Evolutionary conservation across 192 early-diverging fungal genomes (phyloP).

Genomic region (Backusella psychrophila): DNA sequence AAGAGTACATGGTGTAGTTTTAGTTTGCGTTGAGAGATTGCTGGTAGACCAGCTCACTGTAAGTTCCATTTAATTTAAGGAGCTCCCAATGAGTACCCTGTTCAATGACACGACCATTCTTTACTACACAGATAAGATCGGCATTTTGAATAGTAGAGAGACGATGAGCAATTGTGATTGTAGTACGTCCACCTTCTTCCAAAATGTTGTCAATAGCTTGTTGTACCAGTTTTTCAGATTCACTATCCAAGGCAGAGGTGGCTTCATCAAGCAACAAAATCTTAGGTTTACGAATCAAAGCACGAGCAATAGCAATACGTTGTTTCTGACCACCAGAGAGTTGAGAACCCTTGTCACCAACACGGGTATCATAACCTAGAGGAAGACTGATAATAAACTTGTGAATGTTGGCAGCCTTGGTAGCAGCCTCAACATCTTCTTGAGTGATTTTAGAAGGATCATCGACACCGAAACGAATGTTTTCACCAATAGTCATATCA

Average conservation of each 20-base stretch:
- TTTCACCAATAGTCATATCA: slow-evolving; percentile 79
- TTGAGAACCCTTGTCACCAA: slow-evolving; percentile 66
- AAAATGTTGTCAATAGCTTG: slow-evolving; percentile 61
- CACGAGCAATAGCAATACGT: slow-evolving; percentile 82
- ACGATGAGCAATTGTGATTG: slow-evolving; percentile 69
- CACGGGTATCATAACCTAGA: slow-evolving; percentile 59
- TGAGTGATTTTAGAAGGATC: slow-evolving; percentile 38
- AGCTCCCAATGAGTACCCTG: slow-evolving; percentile 63
- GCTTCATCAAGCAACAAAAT: slow-evolving; percentile 83
- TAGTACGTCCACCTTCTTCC: slow-evolving; percentile 59
- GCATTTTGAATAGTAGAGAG: slow-evolving; percentile 67
- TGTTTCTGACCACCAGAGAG: slow-evolving; percentile 69
- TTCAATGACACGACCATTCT: slow-evolving; percentile 63
- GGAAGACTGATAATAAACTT: slow-evolving; percentile 52
- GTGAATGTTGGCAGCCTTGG: slow-evolving; percentile 60
- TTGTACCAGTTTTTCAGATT: slow-evolving; percentile 66
- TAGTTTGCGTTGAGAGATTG: slow-evolving; percentile 49
- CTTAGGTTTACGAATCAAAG: slow-evolving; percentile 81
- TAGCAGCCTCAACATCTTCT: slow-evolving; percentile 50
- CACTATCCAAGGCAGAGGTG: slow-evolving; percentile 67
- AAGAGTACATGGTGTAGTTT: background rate
- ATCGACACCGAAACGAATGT: slow-evolving; percentile 71
- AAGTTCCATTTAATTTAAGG: slow-evolving; percentile 50
- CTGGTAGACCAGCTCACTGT: slow-evolving; percentile 63
- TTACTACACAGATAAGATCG: slow-evolving; percentile 71